These are phyloP conservation scores for Saccharomycopsis selenospora DNA, from an alignment of 805 yeast genomes.

Conservation along the genomic window DNA sequence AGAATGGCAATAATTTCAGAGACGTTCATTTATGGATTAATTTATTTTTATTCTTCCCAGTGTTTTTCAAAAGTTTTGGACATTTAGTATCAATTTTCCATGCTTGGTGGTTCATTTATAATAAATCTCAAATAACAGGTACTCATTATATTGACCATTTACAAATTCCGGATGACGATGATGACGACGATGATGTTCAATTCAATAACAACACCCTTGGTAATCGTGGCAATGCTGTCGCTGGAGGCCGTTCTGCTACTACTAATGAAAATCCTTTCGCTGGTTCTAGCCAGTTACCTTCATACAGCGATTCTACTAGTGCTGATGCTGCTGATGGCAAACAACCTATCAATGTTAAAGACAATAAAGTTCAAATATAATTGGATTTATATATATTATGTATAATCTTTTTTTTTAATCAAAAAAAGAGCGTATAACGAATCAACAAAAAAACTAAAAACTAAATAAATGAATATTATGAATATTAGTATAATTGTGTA, in stretches of 20 bases:
- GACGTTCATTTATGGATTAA: slow-evolving; percentile 21
- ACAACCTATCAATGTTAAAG: background rate
- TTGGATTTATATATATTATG: too few species aligned
- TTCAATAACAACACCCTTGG: slow-evolving; percentile 4
- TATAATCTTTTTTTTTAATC: too few species aligned
- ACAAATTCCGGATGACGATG: slow-evolving; percentile 14
- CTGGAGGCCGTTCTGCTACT: background rate
- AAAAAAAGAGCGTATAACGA: too few species aligned
- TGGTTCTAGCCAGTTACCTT: slow-evolving; percentile 2
- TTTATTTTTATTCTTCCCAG: slow-evolving; percentile 17
- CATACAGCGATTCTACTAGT: background rate
- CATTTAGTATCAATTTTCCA: slow-evolving; percentile 20
- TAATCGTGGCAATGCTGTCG: background rate
- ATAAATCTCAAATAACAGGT: slow-evolving; percentile 14
- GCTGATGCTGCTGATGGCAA: slow-evolving; percentile 1
- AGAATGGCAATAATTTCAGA: slow-evolving; percentile 18
- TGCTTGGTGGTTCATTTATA: slow-evolving; percentile 22
- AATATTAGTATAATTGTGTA: too few species aligned
- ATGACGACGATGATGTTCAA: slow-evolving; percentile 11
- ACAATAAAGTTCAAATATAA: slow-evolving; percentile 1
- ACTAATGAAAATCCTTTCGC: slow-evolving; percentile 2
- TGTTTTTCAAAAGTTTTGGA: slow-evolving; percentile 17
- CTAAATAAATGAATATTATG: too few species aligned
- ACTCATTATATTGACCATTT: slow-evolving; percentile 13
- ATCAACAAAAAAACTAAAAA: too few species aligned